A percentile compares a stretch with the other conserved stretches of the same genome.
phyloP scores from a whole-genome alignment of 2,329 filamentous ascomycete species.

The Sporothrix inflata region DNA sequence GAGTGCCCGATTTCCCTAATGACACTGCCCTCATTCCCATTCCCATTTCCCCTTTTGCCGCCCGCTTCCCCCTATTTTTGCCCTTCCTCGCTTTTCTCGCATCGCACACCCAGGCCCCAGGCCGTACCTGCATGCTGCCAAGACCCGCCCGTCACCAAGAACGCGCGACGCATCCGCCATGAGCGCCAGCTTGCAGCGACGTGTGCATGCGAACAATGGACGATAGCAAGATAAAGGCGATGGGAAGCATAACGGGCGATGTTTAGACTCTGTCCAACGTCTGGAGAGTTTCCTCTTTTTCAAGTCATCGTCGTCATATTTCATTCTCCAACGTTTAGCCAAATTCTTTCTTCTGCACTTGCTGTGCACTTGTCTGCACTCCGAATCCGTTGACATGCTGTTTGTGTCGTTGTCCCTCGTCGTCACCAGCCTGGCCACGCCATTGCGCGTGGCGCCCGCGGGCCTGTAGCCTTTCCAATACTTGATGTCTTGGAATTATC shows the following conservation, averaged over 20 bases:
- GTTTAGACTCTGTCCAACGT: not conserved
- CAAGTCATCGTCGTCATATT: not conserved
- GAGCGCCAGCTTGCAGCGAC: not conserved
- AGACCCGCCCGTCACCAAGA: not conserved
- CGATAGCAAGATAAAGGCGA: not conserved
- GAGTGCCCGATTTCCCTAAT: no score
- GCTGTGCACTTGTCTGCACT: not conserved
- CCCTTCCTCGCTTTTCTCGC: not conserved
- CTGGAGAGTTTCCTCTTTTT: not conserved
- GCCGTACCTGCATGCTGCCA: conserved; percentile 11
- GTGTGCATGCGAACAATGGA: not conserved
- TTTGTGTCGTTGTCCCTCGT: not conserved
- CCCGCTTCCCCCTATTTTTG: not conserved
- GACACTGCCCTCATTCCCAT: not conserved
- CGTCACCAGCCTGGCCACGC: not conserved
- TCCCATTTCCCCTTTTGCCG: not conserved
- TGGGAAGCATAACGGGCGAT: not conserved
- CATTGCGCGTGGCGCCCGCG: not conserved
- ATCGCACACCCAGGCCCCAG: not conserved
- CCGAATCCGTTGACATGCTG: not conserved
- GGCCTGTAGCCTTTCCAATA: not conserved
- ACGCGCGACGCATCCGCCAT: not conserved
- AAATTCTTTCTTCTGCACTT: not conserved
- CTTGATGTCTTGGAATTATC: not conserved
- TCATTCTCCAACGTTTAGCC: not conserved